Percentiles rank a stretch among this genome's conserved stretches.
Conservation (phyloP, 768 basidiomycete species). For the Collybiopsis confluens region DNA sequence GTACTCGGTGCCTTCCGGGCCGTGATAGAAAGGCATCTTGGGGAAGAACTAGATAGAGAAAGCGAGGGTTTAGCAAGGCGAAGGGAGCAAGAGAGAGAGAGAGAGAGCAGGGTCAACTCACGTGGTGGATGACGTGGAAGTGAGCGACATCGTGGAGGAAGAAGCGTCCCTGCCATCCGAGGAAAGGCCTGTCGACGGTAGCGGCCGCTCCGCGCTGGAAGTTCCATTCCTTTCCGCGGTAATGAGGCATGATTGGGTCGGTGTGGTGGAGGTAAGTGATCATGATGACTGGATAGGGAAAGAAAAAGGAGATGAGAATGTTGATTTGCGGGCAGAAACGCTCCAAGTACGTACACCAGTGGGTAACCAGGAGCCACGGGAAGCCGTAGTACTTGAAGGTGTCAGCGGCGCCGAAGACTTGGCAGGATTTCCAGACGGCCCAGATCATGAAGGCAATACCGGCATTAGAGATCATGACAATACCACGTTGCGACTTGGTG, state of each 20-base stretch:
- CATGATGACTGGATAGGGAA: conserved; percentile 35
- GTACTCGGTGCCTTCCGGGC: conserved; percentile 45
- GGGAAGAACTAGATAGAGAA: conserved; percentile 46
- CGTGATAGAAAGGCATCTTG: conserved; percentile 57
- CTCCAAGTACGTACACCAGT: conserved; percentile 48
- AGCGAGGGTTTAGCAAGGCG: not conserved
- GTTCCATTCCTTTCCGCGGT: conserved; percentile 53
- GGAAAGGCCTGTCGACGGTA: conserved; percentile 53
- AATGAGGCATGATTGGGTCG: conserved; percentile 53
- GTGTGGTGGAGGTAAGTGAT: conserved; percentile 58
- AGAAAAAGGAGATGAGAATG: not conserved
- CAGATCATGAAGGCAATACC: conserved; percentile 49
- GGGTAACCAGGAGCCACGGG: conserved; percentile 52
- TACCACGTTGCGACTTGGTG: conserved; percentile 44
- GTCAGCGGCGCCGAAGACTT: conserved; percentile 30
- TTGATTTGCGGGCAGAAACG: not conserved
- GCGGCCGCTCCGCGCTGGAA: conserved; percentile 60
- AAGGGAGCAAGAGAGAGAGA: not conserved
- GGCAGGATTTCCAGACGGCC: conserved; percentile 31
- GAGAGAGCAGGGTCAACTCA: conserved; percentile 18
- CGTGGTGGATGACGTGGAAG: conserved; percentile 62
- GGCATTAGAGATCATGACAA: conserved; percentile 53
- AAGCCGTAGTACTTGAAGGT: conserved; percentile 49
- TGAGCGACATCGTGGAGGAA: conserved; percentile 66
- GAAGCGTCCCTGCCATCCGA: conserved; percentile 64